Evolutionary conservation across 176 grass and related monocot species (phyloP).

Genomic region (Aegilops umbellulata): DNA sequence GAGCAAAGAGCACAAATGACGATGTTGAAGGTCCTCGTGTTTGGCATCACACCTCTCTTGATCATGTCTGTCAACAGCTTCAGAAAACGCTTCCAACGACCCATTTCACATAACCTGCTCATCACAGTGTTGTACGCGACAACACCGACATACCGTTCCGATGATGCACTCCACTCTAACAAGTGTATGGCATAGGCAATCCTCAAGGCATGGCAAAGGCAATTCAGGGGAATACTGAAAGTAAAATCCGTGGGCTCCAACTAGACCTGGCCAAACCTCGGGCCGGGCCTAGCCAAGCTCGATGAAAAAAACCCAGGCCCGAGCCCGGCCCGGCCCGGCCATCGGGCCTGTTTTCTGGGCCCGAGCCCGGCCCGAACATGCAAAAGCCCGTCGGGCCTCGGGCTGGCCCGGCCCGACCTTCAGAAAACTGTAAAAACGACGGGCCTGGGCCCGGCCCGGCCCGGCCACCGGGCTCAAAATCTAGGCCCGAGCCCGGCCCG

Average conservation of each 20-base stretch:
- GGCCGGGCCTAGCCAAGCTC: too few relatives aligned
- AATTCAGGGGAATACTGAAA: slow-evolving; percentile 69
- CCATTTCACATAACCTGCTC: slow-evolving; percentile 50
- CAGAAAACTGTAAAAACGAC: too few relatives aligned
- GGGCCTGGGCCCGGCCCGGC: too few relatives aligned
- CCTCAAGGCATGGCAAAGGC: slow-evolving; percentile 46
- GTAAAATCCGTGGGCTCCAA: slow-evolving; percentile 56
- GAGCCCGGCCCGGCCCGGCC: too few relatives aligned
- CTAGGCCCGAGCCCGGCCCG: too few relatives aligned
- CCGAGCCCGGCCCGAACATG: too few relatives aligned
- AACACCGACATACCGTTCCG: slow-evolving; percentile 33
- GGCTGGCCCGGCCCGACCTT: too few relatives aligned
- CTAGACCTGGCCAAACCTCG: too few relatives aligned
- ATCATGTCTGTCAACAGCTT: slow-evolving; percentile 61
- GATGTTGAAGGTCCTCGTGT: slow-evolving; percentile 64
- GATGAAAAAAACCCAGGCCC: too few relatives aligned
- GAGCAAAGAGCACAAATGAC: slow-evolving; percentile 59
- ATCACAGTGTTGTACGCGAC: slow-evolving; percentile 68
- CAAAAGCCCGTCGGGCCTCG: too few relatives aligned
- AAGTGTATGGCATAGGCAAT: slow-evolving; percentile 54
- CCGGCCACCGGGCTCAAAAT: too few relatives aligned
- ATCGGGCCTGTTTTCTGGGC: too few relatives aligned
- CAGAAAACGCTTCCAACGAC: slow-evolving; percentile 42
- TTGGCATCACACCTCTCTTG: slow-evolving; percentile 57
- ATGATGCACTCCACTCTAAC: slow-evolving; percentile 28